Evolutionary conservation across 1,284 basidiomycete genomes (phyloP).

Genomic region (Volvariella volvacea): DNA sequence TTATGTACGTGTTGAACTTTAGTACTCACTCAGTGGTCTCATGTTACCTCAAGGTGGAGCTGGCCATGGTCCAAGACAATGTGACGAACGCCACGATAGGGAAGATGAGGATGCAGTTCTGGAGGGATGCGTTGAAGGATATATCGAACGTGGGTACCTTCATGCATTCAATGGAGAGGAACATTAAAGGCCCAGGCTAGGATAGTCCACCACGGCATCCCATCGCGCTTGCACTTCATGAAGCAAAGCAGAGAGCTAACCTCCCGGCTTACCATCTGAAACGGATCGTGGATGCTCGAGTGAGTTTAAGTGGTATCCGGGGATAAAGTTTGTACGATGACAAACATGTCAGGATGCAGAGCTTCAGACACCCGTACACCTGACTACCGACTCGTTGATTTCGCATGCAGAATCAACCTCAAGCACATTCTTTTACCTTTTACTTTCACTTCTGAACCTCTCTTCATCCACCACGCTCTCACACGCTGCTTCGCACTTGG

Average conservation of each 20-base stretch:
- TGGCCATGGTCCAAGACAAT: slow-evolving; percentile 75
- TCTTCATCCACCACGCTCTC: slow-evolving; percentile 53
- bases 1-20: slow-evolving; percentile 52
- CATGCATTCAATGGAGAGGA: slow-evolving; percentile 1
- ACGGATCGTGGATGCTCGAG: slow-evolving; percentile 81
- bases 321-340: not conserved
- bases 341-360: slow-evolving; percentile 57
- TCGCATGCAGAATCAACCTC: slow-evolving; percentile 74
- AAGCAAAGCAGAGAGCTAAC: slow-evolving; percentile 44
- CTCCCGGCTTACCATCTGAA: slow-evolving; percentile 74
- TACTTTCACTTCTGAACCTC: slow-evolving; percentile 67
- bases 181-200: slow-evolving; percentile 28
- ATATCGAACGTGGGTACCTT: slow-evolving; percentile 58
- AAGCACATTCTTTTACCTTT: slow-evolving; percentile 73
- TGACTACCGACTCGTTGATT: slow-evolving; percentile 66
- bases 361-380: slow-evolving; percentile 59
- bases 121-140: slow-evolving; percentile 78
- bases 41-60: slow-evolving; percentile 56
- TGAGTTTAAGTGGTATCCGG: slow-evolving; percentile 28
- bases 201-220: slow-evolving; percentile 77
- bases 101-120: slow-evolving; percentile 88
- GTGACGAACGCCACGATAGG: slow-evolving; percentile 79
- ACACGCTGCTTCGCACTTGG: slow-evolving; percentile 78
- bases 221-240: slow-evolving; percentile 69
- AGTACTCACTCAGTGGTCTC: slow-evolving; percentile 5